A percentile compares a stretch with the other conserved stretches of the same genome.
Evolutionary conservation across 495 filamentous ascomycete species (phyloP).

Genomic region (Penicillium mononematosum): DNA sequence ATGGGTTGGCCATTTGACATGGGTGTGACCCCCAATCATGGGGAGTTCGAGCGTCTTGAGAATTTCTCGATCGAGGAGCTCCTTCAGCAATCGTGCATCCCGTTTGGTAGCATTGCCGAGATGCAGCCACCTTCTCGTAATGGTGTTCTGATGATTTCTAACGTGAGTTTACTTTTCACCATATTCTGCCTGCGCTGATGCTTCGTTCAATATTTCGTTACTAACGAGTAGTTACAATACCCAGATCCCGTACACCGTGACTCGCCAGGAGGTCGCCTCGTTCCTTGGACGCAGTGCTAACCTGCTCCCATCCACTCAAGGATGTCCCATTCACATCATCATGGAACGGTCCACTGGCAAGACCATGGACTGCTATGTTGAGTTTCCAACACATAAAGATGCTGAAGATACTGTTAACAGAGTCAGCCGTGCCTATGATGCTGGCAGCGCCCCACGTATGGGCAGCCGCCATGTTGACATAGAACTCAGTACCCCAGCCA

Average conservation of each 20-base stretch:
- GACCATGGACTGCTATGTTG: slow-evolving; percentile 74
- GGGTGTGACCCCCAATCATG: not conserved
- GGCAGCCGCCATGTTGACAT: slow-evolving; percentile 66
- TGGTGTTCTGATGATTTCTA: slow-evolving; percentile 50
- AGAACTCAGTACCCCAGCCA: slow-evolving; percentile 56
- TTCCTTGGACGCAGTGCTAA: slow-evolving; percentile 65
- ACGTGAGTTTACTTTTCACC: slow-evolving; percentile 36
- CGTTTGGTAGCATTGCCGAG: slow-evolving; percentile 20
- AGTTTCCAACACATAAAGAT: slow-evolving; percentile 56
- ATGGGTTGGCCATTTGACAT: not conserved
- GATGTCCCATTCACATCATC: slow-evolving; percentile 73
- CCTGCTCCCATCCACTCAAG: slow-evolving; percentile 23
- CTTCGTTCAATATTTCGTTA: not conserved
- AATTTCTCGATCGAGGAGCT: not conserved
- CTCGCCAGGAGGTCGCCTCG: slow-evolving; percentile 64
- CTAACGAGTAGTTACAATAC: not conserved
- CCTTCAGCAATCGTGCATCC: not conserved
- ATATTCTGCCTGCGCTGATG: not conserved
- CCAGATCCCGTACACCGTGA: slow-evolving; percentile 68
- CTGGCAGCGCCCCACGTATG: slow-evolving; percentile 53
- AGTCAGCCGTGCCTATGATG: slow-evolving; percentile 43
- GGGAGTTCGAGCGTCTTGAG: not conserved
- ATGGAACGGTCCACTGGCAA: slow-evolving; percentile 78
- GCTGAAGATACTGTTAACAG: slow-evolving; percentile 46
- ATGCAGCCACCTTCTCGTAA: slow-evolving; percentile 21